Evolutionary conservation across 2,329 filamentous ascomycete species (phyloP), one percentile per base, ranked within the genome.

Genomic region (Metarhizium anisopliae): DNA sequence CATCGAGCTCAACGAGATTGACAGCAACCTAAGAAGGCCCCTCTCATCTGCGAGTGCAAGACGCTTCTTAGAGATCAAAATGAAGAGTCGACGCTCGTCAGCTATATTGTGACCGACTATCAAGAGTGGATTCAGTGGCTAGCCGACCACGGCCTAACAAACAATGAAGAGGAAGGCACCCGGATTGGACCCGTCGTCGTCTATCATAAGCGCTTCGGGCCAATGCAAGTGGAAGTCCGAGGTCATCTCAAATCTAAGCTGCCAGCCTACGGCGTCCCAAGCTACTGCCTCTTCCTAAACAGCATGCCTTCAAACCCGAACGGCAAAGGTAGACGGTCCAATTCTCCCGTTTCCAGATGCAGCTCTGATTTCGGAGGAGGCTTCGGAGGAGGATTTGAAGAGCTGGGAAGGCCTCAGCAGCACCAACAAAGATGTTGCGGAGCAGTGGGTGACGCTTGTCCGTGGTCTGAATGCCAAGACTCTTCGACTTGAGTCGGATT

Each of bases 1-100:
- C 59, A 95, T 99, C 62, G 94, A 99, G 73, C 84, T 97, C 50
- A 87, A 87, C 60, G 94, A 97, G 62, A 96, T 97, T 62, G 92
- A 97, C 70, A 87, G 79, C 47, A 86, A 95, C 68, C 74, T 96
- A 50, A 87, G 84, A 54, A 80, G 84, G 49, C 83, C 89, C 71
- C 82, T 1, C 73, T 95, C 29, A 82, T 97, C 29, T 81, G 90
- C 45, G 93, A 97, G 61, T 90, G 88, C 70, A 85, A 90, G 62
- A 97, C 93, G 0, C 74, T 97, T 2, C 83, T 97, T 4, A 61
- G 67, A 58, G 60, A 69, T 43, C 38, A 43, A 14, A 64, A 72
- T 52, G 90, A 69, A 69, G 93, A 96, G 69, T 89, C 84, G 18
- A 92, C 82, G 0, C 75, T 96, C 40, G 89, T 95, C 64, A 94